Evolutionary conservation across 75 land plant species (phyloP), one percentile per base, ranked within the genome.

Genomic region (Sequoiadendron giganteum): DNA sequence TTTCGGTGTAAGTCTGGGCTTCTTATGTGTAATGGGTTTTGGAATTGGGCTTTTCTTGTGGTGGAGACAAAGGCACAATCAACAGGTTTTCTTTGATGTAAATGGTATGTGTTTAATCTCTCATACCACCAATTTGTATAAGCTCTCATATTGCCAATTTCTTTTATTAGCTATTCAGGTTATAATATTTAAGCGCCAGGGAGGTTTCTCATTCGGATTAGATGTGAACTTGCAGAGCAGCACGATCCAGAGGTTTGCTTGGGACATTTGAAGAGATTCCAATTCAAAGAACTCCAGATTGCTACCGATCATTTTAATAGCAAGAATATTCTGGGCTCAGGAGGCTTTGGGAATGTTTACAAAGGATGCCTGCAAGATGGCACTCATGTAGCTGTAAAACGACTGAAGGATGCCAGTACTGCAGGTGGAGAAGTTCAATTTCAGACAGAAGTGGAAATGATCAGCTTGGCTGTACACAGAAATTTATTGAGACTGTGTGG

Each of bases 371-470:
- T 96, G 16, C 92, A 86, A 56, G 98, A 95, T 90, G 98, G 98
- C 3, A 91, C 98, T 14, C 65, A 91, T 52, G 95, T 96, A 6
- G 98, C 98, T 43, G 97, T 96, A 28, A 96, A 96, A 88, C 92
- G 98, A 88, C 91, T 96, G 48, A 96, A 91, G 84, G 95, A 96
- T 88, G 97, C 94, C 4, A 91, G 88, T 91, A 94, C 94, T 19
- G 89, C 76, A 58, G 95, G 97, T 19, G 96, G 95, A 28, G 96
- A 93, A 82, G 88, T 89, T 48, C 95, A 95, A 56, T 95, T 95
- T 85, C 94, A 95, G 89, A 94, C 93, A 79, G 98, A 96, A 89
- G 93, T 96, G 38, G 95, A 96, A 89, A 95, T 95, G 96, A 96
- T 95, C 73, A 95, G 98, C 89, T 86, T 96, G 38, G 98, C 98